These are phyloP conservation scores for Cucurbitaria berberidis DNA, from an alignment of 2,329 filamentous ascomycete genomes.

Conservation along the genomic window DNA sequence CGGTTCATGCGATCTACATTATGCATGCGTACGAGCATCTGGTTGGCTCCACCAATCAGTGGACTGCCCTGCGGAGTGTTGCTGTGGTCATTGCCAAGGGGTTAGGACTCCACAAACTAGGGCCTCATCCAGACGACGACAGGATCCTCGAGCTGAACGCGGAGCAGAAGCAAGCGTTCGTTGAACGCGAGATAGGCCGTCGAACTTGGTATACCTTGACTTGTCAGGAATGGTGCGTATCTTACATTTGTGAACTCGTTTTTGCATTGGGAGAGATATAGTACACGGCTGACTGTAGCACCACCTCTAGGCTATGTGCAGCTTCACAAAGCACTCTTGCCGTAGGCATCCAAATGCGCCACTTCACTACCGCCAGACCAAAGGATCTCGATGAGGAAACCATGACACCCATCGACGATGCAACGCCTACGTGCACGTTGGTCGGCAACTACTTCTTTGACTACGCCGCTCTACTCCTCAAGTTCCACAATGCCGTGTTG, in stretches of 20 bases:
- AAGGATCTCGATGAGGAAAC: slow-evolving; percentile 48
- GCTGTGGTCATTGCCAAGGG: slow-evolving; percentile 57
- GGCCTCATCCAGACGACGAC: slow-evolving; percentile 35
- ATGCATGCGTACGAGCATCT: slow-evolving; percentile 59
- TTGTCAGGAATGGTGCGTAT: slow-evolving; percentile 50
- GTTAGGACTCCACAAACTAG: slow-evolving; percentile 52
- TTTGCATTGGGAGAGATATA: background rate
- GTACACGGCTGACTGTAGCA: background rate
- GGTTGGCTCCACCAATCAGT: slow-evolving; percentile 57
- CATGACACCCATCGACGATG: slow-evolving; percentile 25
- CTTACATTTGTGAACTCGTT: background rate
- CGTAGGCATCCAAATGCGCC: slow-evolving; percentile 40
- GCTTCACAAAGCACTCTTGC: slow-evolving; percentile 50
- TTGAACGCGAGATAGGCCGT: slow-evolving; percentile 48
- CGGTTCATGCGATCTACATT: slow-evolving; percentile 55
- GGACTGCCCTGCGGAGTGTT: slow-evolving; percentile 54
- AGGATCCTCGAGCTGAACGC: slow-evolving; percentile 19
- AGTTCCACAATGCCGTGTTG: slow-evolving; percentile 48
- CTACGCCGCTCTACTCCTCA: slow-evolving; percentile 48
- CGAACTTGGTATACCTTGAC: slow-evolving; percentile 50
- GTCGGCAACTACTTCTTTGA: slow-evolving; percentile 39
- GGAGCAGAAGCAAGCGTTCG: slow-evolving; percentile 34
- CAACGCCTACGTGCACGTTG: slow-evolving; percentile 40
- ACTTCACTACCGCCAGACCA: slow-evolving; percentile 46
- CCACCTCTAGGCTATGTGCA: slow-evolving; percentile 39